A percentile compares a stretch with the other conserved stretches of the same genome.
phyloP scores from a whole-genome alignment of 352 stramenopile genomes.

The Globisporangium perplexum region DNA sequence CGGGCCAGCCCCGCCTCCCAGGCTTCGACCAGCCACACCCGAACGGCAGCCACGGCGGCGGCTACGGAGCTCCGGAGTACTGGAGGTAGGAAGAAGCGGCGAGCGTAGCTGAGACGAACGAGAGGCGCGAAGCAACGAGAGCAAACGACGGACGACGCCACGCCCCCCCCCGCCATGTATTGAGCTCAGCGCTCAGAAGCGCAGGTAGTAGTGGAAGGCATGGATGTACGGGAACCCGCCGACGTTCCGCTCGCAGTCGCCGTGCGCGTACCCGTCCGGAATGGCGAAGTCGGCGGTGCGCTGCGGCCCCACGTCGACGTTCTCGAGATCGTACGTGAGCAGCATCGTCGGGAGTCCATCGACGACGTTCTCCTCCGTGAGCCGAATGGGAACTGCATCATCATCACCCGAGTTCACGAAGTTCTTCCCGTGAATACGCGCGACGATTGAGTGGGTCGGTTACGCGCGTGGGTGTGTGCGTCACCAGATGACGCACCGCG shows the following conservation, averaged over 20 bases:
- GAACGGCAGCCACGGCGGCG: neutral
- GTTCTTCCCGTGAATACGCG: neutral
- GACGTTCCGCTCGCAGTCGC: conserved; percentile 51
- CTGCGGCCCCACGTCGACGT: conserved; percentile 49
- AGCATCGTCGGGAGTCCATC: conserved; percentile 37
- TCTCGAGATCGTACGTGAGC: conserved; percentile 56
- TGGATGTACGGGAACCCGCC: conserved; percentile 76
- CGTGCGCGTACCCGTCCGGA: conserved; percentile 48
- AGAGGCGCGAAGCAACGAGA: neutral
- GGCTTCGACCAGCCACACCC: conserved; percentile 16
- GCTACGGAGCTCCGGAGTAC: conserved; percentile 35
- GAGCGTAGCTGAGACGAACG: too few relatives aligned
- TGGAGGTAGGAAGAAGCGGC: conserved; percentile 32
- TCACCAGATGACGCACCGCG: conserved; percentile 25
- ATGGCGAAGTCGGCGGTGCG: conserved; percentile 39
- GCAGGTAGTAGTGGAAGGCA: conserved; percentile 67
- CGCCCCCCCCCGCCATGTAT: neutral
- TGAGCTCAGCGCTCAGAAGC: conserved; percentile 29
- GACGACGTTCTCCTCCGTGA: conserved; percentile 58
- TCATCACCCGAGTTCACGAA: neutral
- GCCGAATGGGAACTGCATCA: conserved; percentile 44
- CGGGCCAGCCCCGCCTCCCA: conserved; percentile 22
- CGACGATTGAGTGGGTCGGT: neutral
- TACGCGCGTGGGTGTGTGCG: too few relatives aligned
- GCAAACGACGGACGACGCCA: neutral